phyloP scores from a whole-genome alignment of 2,329 filamentous ascomycete species.

The Pseudogymnoascus sp. region DNA sequence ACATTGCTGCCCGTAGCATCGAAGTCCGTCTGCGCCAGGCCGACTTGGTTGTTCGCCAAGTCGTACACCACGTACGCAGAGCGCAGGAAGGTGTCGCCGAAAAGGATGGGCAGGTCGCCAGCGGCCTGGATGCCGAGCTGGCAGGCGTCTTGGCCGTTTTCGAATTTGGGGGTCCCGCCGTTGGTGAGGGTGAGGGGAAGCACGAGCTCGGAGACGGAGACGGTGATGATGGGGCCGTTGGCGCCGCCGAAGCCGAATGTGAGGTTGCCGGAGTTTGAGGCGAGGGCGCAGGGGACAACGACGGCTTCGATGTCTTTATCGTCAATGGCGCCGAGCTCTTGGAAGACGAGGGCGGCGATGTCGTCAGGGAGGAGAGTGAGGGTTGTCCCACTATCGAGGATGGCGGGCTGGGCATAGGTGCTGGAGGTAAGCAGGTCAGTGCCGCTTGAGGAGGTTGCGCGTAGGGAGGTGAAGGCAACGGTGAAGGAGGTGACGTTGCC shows the following conservation, averaged over 20 bases:
- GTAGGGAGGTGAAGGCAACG: slow-evolving; percentile 27
- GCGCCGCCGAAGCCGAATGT: slow-evolving; percentile 41
- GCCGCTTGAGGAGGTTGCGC: slow-evolving; percentile 21
- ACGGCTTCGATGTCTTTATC: slow-evolving; percentile 36
- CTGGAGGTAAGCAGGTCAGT: slow-evolving; percentile 18
- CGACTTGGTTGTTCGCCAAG: slow-evolving; percentile 42
- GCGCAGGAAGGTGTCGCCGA: slow-evolving; percentile 47
- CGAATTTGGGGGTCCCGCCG: slow-evolving; percentile 24
- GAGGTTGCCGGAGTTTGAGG: slow-evolving; percentile 33
- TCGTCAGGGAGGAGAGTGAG: slow-evolving; percentile 56
- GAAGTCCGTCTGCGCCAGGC: slow-evolving; percentile 41
- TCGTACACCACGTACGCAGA: slow-evolving; percentile 49
- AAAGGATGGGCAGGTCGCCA: slow-evolving; percentile 23
- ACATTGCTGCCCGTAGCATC: slow-evolving; percentile 30
- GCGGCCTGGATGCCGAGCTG: slow-evolving; percentile 25
- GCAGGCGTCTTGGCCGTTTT: slow-evolving; percentile 26
- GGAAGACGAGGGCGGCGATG: slow-evolving; percentile 40
- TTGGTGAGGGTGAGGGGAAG: slow-evolving; percentile 22
- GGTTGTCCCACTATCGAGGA: slow-evolving; percentile 60
- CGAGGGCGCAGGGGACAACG: slow-evolving; percentile 38
- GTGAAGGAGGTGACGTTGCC: slow-evolving; percentile 23
- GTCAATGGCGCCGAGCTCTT: slow-evolving; percentile 38
- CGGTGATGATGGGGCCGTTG: slow-evolving; percentile 36
- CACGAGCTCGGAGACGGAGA: slow-evolving; percentile 40
- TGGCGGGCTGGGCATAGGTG: slow-evolving; percentile 37